These are phyloP conservation scores for Chytridium lagenaria DNA, from an alignment of 371 early-diverging fungal species.

Conservation along the genomic window DNA sequence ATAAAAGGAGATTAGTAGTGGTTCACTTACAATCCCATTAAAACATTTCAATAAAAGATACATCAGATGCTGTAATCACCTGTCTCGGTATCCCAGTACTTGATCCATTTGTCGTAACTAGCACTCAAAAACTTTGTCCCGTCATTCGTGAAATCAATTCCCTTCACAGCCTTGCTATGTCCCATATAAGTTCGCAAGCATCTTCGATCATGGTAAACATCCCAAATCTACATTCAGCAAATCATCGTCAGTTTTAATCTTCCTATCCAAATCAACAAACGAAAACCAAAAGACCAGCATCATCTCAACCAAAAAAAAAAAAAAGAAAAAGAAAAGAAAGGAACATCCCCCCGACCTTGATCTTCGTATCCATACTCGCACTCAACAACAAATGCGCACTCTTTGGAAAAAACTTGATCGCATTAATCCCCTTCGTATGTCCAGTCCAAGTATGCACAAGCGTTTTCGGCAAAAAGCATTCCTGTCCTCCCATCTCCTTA, in stretches of 20 bases:
- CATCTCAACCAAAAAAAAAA: background rate
- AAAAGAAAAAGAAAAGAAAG: background rate
- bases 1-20: no score
- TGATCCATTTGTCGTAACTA: slow-evolving; percentile 88
- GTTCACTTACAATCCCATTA: no score
- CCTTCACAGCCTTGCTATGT: slow-evolving; percentile 91
- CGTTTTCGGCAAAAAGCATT: slow-evolving; percentile 86
- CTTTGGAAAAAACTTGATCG: slow-evolving; percentile 87
- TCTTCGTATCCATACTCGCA: slow-evolving; percentile 89
- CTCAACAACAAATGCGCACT: slow-evolving; percentile 90
- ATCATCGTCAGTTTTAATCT: background rate
- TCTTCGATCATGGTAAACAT: slow-evolving; percentile 87
- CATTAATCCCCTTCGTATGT: slow-evolving; percentile 90
- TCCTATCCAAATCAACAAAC: background rate
- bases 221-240: slow-evolving; percentile 71
- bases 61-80: slow-evolving; percentile 49
- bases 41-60: no score
- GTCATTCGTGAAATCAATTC: slow-evolving; percentile 88
- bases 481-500: slow-evolving; percentile 76
- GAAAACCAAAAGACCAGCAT: no score
- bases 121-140: slow-evolving; percentile 87
- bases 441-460: slow-evolving; percentile 92
- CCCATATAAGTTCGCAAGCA: slow-evolving; percentile 87
- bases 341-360: slow-evolving; percentile 62
- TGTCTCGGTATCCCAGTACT: slow-evolving; percentile 98